Evolutionary conservation across 2,329 filamentous ascomycete species (phyloP), one percentile per base, ranked within the genome.

Genomic region (Zopfia rhizophila): DNA sequence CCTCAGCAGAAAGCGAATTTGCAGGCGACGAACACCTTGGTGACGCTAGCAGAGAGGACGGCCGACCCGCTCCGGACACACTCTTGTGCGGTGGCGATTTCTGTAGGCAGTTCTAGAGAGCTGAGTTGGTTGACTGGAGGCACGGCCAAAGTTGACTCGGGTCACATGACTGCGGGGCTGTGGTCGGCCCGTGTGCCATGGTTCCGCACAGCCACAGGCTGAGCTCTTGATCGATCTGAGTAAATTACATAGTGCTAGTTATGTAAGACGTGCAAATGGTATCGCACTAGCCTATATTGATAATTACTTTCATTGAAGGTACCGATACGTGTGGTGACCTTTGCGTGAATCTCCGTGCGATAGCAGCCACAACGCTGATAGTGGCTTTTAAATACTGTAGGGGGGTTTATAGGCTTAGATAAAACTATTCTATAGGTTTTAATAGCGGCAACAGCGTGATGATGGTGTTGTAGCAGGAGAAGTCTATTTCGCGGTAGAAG

Each of bases 351-450:
- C 29, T 31, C 29, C 14, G 29, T 31, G 29, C 29, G 29, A 31
- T 31, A 31, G 29, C 29, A 31, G 14, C 29, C 29, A 31, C 29
- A 31, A 31, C 29, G 29, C 29, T 31, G 29, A 31, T 31, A 31
- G 29, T 31, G 29, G 29, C 29, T 31, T 31, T 14, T 31, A 16
- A 31, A 31, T 31, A 31, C 29, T 31, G 29, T 31, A 31, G 29
- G 29, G 29, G 29, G 16, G 29, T 31, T 31, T 31, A 31, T 14
- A 31, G 29, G 14, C 29, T 31, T 31, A 31, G 14, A 14, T 31
- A 31, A 16, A 31, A 31, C 29, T 31, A 16, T 31, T 8, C 29
- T 31, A 31, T 31, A 31, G 29, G 8, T 31, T 31, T 31, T 14
- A 31, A 14, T 31, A 31, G 29, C 29, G 14, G 29, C 29, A 31